These are phyloP conservation scores for Cladosporium sp. DNA, from an alignment of 2,329 filamentous ascomycete species.

Conservation along the genomic window DNA sequence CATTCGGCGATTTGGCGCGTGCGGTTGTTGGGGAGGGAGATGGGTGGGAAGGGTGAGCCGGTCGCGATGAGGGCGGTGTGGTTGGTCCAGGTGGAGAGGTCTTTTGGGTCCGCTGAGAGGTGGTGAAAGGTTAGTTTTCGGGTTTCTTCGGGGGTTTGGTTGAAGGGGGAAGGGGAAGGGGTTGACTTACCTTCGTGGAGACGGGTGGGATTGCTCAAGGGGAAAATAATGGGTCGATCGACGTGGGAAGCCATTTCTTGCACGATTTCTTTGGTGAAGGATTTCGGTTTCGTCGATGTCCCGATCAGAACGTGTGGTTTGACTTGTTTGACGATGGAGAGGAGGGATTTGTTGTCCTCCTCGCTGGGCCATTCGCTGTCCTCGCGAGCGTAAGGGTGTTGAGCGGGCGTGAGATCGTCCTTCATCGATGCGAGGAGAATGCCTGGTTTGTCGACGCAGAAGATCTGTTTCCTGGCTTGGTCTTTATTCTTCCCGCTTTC, in stretches of 20 bases:
- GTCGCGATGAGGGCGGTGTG: constrained; percentile 77
- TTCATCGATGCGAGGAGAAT: constrained; percentile 63
- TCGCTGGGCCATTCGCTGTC: constrained; percentile 59
- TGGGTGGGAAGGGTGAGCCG: constrained; percentile 75
- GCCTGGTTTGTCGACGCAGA: constrained; percentile 71
- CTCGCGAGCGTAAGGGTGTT: constrained; percentile 62
- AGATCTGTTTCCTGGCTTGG: constrained; percentile 78
- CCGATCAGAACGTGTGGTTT: constrained; percentile 80
- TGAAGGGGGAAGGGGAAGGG: too few relatives aligned
- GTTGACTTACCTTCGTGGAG: constrained; percentile 59
- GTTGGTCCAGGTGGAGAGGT: constrained; percentile 73
- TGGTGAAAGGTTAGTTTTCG: too few relatives aligned
- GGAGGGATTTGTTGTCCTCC: constrained; percentile 55
- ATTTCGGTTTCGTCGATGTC: constrained; percentile 71
- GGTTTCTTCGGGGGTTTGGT: too few relatives aligned
- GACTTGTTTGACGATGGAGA: constrained; percentile 64
- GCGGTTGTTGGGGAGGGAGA: constrained; percentile 52
- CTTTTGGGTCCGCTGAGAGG: constrained; percentile 59
- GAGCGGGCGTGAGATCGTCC: constrained; percentile 61
- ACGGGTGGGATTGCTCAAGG: constrained; percentile 78
- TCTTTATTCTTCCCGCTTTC: constrained; percentile 63
- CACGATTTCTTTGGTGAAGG: constrained; percentile 72
- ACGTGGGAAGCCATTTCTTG: constrained; percentile 71
- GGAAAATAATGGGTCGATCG: constrained; percentile 78
- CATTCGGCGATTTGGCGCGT: constrained; percentile 69